Percentiles rank a stretch among this genome's conserved stretches.
Evolutionary conservation across 129 eudicot genomes (phyloP).

Genomic region (Logfia minima): DNA sequence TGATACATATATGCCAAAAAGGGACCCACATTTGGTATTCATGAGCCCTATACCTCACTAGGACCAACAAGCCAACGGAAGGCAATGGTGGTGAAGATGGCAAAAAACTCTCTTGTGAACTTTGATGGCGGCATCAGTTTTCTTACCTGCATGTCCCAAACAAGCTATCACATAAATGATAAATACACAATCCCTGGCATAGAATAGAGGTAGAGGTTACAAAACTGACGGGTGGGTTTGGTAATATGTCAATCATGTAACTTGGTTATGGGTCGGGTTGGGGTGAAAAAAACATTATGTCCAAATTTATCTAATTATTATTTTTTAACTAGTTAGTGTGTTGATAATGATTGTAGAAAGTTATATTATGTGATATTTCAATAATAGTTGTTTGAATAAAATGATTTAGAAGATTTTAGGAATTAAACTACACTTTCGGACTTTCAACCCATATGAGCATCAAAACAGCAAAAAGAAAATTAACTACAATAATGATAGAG

Average conservation of each 20-base stretch:
- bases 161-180: neutral
- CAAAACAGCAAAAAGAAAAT: neutral
- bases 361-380: neutral
- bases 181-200: neutral
- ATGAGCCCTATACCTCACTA: conserved; percentile 54
- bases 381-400: neutral
- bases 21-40: neutral
- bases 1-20: neutral
- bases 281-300: neutral
- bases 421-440: neutral
- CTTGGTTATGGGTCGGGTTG: neutral
- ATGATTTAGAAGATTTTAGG: neutral
- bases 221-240: neutral
- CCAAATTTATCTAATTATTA: too few relatives aligned
- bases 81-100: conserved; percentile 62
- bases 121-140: conserved; percentile 60
- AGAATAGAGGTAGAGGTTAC: neutral
- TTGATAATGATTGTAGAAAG: too few relatives aligned
- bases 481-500: neutral
- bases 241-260: neutral
- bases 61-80: conserved; percentile 88
- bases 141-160: conserved; percentile 41
- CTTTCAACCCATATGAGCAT: neutral
- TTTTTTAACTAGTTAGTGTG: neutral
- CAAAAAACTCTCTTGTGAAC: conserved; percentile 68